phyloP scores from a whole-genome alignment of 176 grass and related monocot genomes.

The Alloteropsis semialata region DNA sequence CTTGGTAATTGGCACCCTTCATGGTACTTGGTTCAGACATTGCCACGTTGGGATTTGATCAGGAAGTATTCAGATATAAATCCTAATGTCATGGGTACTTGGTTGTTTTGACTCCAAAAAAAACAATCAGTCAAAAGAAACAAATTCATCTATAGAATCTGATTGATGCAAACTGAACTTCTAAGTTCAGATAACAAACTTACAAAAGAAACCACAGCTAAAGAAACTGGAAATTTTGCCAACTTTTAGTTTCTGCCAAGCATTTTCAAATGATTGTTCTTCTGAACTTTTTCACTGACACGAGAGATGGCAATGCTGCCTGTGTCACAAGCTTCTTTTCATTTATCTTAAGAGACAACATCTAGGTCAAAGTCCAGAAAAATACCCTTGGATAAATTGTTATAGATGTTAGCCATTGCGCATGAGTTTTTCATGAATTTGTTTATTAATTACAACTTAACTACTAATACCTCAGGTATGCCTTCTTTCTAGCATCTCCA shows the following conservation, averaged over 20 bases:
- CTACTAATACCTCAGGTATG: background rate
- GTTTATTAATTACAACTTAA: background rate
- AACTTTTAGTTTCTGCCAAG: conserved; percentile 41
- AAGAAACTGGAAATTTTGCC: background rate
- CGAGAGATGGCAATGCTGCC: conserved; percentile 36
- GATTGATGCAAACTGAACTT: conserved; percentile 15
- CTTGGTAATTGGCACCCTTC: conserved; percentile 42
- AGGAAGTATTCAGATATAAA: too few species aligned
- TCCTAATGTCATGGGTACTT: conserved; percentile 24
- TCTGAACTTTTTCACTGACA: conserved; percentile 46
- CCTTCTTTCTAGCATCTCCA: background rate
- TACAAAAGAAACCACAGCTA: background rate
- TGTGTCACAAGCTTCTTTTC: conserved; percentile 44
- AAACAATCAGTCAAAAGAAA: conserved; percentile 52
- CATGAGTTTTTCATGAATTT: background rate
- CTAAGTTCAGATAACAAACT: background rate
- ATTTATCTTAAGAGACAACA: conserved; percentile 51
- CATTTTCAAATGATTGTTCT: conserved; percentile 50
- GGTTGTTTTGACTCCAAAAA: conserved; percentile 57
- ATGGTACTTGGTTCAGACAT: conserved; percentile 48
- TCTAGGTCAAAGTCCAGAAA: conserved; percentile 33
- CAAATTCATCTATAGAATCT: conserved; percentile 63
- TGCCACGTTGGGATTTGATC: too few species aligned
- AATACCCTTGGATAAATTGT: background rate
- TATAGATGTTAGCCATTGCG: background rate